A percentile compares a stretch with the other conserved stretches of the same genome.
Conservation (phyloP, 75 land plant species). For the Pinus albicaulis region DNA sequence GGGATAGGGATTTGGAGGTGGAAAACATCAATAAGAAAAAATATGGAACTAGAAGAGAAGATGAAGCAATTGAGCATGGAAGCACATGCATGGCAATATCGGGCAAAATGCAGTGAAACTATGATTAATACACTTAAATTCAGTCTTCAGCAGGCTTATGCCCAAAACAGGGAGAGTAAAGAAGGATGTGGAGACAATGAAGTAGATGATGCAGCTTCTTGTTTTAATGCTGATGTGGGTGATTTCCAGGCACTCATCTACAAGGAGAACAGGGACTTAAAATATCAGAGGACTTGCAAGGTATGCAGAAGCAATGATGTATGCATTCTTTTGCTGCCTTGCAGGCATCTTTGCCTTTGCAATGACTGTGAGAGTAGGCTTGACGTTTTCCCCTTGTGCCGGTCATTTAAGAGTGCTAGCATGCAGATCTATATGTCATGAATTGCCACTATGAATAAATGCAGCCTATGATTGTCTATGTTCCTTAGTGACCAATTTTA, state of each 20-base stretch:
- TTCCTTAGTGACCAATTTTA: too few species aligned
- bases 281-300: constrained; percentile 51
- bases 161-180: constrained; percentile 60
- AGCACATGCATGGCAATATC: constrained; percentile 59
- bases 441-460: too few species aligned
- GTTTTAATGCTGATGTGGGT: constrained; percentile 35
- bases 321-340: constrained; percentile 80
- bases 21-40: too few species aligned
- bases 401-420: constrained; percentile 50
- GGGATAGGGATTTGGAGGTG: too few species aligned
- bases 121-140: constrained; percentile 52
- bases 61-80: constrained; percentile 58
- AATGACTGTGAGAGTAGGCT: constrained; percentile 73
- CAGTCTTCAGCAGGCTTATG: constrained; percentile 71
- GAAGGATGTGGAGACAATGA: constrained; percentile 90
- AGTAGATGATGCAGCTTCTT: constrained; percentile 81
- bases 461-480: too few species aligned
- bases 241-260: constrained; percentile 35
- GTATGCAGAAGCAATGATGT: constrained; percentile 59
- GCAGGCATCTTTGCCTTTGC: constrained; percentile 89
- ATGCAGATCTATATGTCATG: constrained; percentile 68
- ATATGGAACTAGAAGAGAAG: constrained; percentile 66
- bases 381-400: constrained; percentile 68
- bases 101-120: constrained; percentile 61
- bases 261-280: constrained; percentile 39